Percentiles rank a stretch among this genome's conserved stretches.
Evolutionary conservation across 2,329 filamentous ascomycete genomes (phyloP).

Genomic region (Sporothrix pallida): DNA sequence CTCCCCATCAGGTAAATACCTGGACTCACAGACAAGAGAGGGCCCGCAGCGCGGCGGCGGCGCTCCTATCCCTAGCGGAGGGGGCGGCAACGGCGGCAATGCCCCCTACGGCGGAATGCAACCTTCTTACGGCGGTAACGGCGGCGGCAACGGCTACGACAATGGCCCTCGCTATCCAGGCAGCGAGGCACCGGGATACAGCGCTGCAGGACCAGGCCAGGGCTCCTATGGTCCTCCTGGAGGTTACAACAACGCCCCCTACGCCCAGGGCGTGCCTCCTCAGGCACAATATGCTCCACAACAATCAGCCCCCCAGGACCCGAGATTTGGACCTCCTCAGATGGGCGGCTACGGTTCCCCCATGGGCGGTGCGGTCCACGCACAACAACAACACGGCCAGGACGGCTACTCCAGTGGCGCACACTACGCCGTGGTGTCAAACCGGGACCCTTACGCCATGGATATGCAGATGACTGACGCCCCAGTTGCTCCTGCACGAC

Average conservation of each 20-base stretch:
- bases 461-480: conserved; percentile 37
- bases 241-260: conserved; percentile 30
- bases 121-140: conserved; percentile 30
- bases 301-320: conserved; percentile 30
- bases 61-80: conserved; percentile 35
- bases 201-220: conserved; percentile 41
- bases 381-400: conserved; percentile 29
- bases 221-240: conserved; percentile 31
- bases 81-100: conserved; percentile 3
- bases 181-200: conserved; percentile 57
- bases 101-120: conserved; percentile 28
- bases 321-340: conserved; percentile 31
- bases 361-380: not conserved
- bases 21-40: conserved; percentile 51
- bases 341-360: conserved; percentile 18
- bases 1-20: conserved; percentile 63
- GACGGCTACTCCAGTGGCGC: conserved; percentile 36
- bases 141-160: conserved; percentile 39
- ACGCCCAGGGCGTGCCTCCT: conserved; percentile 24
- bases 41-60: conserved; percentile 33
- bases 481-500: conserved; percentile 24
- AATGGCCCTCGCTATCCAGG: conserved; percentile 59
- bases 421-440: conserved; percentile 31
- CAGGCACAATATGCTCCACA: conserved; percentile 29
- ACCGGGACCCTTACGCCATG: conserved; percentile 32